Evolutionary conservation across 805 yeast genomes (phyloP), one percentile per base, ranked within the genome.

Genomic region (Hyphopichia homilentoma): DNA sequence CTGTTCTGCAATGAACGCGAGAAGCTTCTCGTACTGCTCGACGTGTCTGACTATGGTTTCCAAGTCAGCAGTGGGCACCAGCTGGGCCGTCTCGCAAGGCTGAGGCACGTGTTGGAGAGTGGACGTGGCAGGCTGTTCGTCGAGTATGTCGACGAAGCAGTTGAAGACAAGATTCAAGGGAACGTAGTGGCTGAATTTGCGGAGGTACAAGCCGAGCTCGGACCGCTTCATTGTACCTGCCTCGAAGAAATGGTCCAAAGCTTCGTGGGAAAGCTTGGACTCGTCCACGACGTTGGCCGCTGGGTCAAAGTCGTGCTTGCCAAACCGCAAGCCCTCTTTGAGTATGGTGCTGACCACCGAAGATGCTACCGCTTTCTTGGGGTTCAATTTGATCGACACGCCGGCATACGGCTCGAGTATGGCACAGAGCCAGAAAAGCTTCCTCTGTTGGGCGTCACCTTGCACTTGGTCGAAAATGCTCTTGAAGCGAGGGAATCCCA

Each of bases 291-390:
- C 57, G 23, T 59, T 57, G 1, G 77, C 51, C 1, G 78, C 73
- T 12, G 63, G 56, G 2, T 72, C 79, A 12, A 76, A 75, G 27
- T 77, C 81, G 29, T 57, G 60, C 33, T 71, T 70, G 6, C 87
- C 77, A 35, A 76, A 68, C 48, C 83, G 81, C 21, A 89, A 53
- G 0, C 94, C 90, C 37, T 84, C 87, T 43, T 75, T 71, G 20
- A 84, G 54, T 6, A 84, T 68, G 22, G 71, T 45, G 27, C 70
- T 75, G 1, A 72, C 59, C 1, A 77, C 79, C 32, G 53, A 57
- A 5, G 40, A 44, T 44, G 25, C 53, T 49, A 29, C 56, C 27
- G 36, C 46, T 39, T 67, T 71, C 36, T 59, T 65, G n/a, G 58
- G 46, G 35, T 59, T 65, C n/a, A 59, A 49, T n/a, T 48, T 44